phyloP scores from a whole-genome alignment of 768 basidiomycete genomes.

The Pholiota molesta region DNA sequence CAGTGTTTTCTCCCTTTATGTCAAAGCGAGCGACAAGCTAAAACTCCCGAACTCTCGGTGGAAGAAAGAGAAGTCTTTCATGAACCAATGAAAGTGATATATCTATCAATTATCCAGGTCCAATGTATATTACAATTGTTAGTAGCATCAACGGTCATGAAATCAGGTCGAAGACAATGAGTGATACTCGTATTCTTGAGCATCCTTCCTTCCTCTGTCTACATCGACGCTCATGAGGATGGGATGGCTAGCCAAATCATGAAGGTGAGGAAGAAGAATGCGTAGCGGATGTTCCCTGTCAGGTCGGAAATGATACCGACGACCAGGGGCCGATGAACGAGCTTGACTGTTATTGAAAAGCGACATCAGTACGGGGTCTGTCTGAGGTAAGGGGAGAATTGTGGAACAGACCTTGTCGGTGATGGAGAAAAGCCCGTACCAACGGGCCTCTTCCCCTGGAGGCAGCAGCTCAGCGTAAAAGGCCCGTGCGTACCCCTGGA shows the following conservation, averaged over 20 bases:
- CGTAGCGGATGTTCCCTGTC: slow-evolving; percentile 91
- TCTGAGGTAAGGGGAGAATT: neutral
- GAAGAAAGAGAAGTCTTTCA: too few species aligned
- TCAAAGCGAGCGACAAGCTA: too few species aligned
- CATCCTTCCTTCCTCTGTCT: slow-evolving; percentile 60
- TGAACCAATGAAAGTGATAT: too few species aligned
- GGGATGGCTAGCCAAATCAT: slow-evolving; percentile 87
- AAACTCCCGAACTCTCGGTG: too few species aligned
- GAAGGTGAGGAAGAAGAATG: slow-evolving; percentile 83
- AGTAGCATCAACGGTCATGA: neutral
- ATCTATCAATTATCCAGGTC: neutral
- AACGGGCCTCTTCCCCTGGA: slow-evolving; percentile 85
- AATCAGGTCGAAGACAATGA: neutral
- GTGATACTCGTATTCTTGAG: slow-evolving; percentile 39
- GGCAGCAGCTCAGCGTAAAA: slow-evolving; percentile 89
- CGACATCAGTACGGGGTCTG: slow-evolving; percentile 10
- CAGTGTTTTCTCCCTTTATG: too few species aligned
- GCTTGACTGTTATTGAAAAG: slow-evolving; percentile 60
- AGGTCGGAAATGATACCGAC: slow-evolving; percentile 87
- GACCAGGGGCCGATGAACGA: slow-evolving; percentile 91
- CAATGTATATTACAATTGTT: neutral
- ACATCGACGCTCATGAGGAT: slow-evolving; percentile 73
- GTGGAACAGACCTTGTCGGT: slow-evolving; percentile 71
- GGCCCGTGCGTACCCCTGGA: slow-evolving; percentile 88
- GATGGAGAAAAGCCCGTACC: slow-evolving; percentile 88